Base-by-base conservation (phyloP, 768 basidiomycete genomes). In the Dioszegia hungarica region DNA sequence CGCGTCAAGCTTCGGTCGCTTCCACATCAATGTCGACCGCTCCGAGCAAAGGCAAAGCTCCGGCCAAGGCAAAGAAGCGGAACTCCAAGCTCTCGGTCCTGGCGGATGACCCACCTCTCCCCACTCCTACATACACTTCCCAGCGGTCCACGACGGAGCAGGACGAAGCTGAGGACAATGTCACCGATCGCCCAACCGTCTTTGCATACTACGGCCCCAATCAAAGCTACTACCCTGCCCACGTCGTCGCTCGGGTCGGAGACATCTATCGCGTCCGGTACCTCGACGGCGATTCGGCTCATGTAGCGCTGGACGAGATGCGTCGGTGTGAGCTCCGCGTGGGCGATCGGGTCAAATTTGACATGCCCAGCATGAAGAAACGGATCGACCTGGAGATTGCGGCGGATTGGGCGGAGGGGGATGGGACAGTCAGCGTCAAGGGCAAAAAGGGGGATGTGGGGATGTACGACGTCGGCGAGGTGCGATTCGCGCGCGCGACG, bases 301-400 rank as follows among this genome's bases (percentile, higher is more conserved):
- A 40, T 25, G 47, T 60, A 10, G 24, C 45, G 11, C 19, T 60
- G 5, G 57, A 60, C 10, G 33, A 57, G 9, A 20, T 66, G 31
- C 55, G 65, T 1, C 36, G 20, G 12, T 43, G 60, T 17, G 37
- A 58, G 6, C 38, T 66, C 29, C 53, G 43, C 29, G 52, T 43
- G 15, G 65, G 65, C 2, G 65, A 66, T 45, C 10, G 12, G 12
- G 20, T 66, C 27, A 36, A 59, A 20, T 54, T 47, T 8, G 38
- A 37, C n/a, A 52, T 33, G 17, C 31, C 45, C 3, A 12, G 4
- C 41, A 36, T 53, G 56, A 22, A 22, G 27, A 4, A 52, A 27
- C 25, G 45, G 48, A 9, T 36, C 43, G 45, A 64, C 5, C 33
- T 54, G 25, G 57, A 57, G n/a, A 60, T 64, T 5, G 27, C 9